Evolutionary conservation across 169 alveolate genomes (phyloP).

Genomic region (Cardiosporidium cionae): DNA sequence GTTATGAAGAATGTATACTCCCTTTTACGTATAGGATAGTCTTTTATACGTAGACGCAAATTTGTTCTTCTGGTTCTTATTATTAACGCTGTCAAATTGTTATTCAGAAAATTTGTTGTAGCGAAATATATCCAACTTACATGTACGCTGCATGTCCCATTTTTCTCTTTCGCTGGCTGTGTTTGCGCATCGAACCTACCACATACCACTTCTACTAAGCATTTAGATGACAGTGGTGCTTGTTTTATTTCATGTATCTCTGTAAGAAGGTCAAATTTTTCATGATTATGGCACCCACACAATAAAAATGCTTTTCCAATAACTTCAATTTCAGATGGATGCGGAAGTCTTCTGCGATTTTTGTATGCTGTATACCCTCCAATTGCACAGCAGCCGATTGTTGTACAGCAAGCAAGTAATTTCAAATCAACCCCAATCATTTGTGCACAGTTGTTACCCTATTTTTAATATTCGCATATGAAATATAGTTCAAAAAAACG

Average conservation of each 20-base stretch:
- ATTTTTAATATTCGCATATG: no score
- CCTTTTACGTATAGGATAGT: no score
- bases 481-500: no score
- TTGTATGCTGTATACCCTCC: conserved; percentile 9
- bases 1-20: no score
- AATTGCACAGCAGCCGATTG: conserved; percentile 15
- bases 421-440: conserved; percentile 24
- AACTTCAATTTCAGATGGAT: conserved; percentile 15
- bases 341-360: conserved; percentile 7
- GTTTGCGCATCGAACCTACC: neutral
- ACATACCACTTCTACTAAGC: neutral
- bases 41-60: no score
- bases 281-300: neutral
- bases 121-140: no score
- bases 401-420: conserved; percentile 14
- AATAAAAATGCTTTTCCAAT: conserved; percentile 4
- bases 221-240: neutral
- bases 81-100: no score
- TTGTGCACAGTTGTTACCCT: no score
- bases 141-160: neutral
- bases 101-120: no score
- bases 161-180: neutral
- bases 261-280: neutral
- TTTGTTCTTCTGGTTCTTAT: no score
- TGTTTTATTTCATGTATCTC: neutral